Conservation (phyloP, 192 early-diverging fungal species). For the Coemansia pectinata region DNA sequence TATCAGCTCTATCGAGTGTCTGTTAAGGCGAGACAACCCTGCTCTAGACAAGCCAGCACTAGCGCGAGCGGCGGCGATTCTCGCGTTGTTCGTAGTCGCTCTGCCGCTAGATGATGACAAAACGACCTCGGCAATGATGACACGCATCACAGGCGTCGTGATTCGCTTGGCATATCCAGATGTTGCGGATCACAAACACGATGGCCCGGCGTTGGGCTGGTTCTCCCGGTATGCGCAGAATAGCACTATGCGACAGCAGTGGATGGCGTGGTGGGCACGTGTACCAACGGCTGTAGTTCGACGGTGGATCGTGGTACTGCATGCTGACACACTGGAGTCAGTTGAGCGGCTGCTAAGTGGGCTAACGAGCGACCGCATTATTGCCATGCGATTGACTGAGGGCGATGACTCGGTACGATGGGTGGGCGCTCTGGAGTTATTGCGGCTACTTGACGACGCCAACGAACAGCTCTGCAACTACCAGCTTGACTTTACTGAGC, state of each 20-base stretch:
- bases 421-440: constrained; percentile 39
- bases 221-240: constrained; percentile 28
- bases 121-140: constrained; percentile 1
- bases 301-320: constrained; percentile 23
- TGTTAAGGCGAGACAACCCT: neutral
- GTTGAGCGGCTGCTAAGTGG: constrained; percentile 15
- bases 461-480: constrained; percentile 10
- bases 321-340: constrained; percentile 20
- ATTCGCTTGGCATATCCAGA: constrained; percentile 2
- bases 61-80: constrained; percentile 20
- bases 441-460: constrained; percentile 32
- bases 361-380: constrained; percentile 19
- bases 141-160: constrained; percentile 12
- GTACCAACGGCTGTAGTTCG: constrained; percentile 26
- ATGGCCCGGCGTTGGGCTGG: constrained; percentile 17
- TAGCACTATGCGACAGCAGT: constrained; percentile 24
- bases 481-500: constrained; percentile 4
- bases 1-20: neutral
- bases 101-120: neutral
- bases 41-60: neutral
- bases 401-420: constrained; percentile 20
- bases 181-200: neutral
- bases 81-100: constrained; percentile 11
- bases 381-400: constrained; percentile 17
- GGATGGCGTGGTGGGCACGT: constrained; percentile 42